phyloP scores from a whole-genome alignment of 257 asterid genomes.

The Solanum arcanum region DNA sequence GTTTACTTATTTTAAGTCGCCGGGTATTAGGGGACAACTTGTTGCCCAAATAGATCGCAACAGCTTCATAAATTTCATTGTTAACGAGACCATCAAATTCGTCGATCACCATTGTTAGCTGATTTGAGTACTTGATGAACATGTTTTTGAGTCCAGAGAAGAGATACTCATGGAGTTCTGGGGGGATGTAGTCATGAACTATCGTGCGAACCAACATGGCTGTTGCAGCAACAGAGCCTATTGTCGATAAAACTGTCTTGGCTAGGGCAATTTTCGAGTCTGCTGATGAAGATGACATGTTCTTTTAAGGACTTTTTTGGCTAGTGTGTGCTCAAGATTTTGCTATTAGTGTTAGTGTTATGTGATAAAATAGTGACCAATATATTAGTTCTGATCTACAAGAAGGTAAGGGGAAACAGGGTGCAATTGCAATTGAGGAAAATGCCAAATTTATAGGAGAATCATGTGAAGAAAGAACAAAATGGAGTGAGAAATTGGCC shows the following conservation, averaged over 20 bases:
- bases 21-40: neutral
- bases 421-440: neutral
- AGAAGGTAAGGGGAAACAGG: neutral
- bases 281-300: conserved; percentile 14
- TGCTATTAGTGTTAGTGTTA: neutral
- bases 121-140: neutral
- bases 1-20: conserved; percentile 4
- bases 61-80: conserved; percentile 12
- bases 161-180: neutral
- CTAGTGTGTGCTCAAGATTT: neutral
- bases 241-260: neutral
- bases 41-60: neutral
- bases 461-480: neutral
- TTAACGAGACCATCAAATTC: neutral
- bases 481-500: neutral
- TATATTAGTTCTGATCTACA: neutral
- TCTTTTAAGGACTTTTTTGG: neutral
- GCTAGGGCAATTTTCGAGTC: neutral
- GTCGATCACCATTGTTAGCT: neutral
- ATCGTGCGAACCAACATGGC: neutral
- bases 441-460: neutral
- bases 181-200: neutral
- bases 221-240: conserved; percentile 14
- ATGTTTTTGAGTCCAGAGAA: neutral
- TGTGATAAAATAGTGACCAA: neutral